Percentiles rank a stretch among this genome's conserved stretches.
Conservation (phyloP, 192 early-diverging fungal species). For the Phlyctochytrium bullatum region DNA sequence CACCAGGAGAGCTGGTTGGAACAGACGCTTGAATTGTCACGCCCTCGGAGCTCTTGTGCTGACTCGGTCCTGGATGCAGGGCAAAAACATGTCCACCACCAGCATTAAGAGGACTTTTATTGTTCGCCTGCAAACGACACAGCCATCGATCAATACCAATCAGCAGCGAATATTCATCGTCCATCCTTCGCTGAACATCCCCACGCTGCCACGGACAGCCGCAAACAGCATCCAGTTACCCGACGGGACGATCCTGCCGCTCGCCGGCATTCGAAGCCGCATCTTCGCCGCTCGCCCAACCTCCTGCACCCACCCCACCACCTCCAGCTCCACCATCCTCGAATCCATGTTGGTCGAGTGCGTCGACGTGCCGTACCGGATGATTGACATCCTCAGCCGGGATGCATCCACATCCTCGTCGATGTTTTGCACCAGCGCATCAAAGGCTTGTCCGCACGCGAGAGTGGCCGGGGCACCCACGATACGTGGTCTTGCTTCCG, state of each 20-base stretch:
- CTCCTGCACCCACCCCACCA: no score
- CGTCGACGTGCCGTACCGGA: conserved; percentile 38
- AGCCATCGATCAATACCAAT: no score
- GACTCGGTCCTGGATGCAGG: no score
- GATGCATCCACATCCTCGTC: neutral
- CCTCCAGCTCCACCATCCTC: conserved; percentile 30
- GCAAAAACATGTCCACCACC: no score
- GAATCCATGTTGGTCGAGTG: conserved; percentile 47
- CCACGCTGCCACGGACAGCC: no score
- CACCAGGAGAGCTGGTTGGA: no score
- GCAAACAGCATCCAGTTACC: conserved; percentile 46
- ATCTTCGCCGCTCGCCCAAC: neutral
- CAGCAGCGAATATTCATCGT: no score
- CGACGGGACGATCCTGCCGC: conserved; percentile 27
- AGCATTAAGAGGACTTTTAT: no score
- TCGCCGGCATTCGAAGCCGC: conserved; percentile 25
- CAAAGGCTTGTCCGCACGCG: conserved; percentile 12
- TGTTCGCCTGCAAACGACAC: no score
- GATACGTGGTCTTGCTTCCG: neutral
- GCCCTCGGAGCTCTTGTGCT: no score
- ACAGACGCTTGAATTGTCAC: no score
- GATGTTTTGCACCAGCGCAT: neutral
- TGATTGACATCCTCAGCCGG: conserved; percentile 23
- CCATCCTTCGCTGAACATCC: no score
- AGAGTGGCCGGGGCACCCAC: neutral